Conservation (phyloP, 129 eudicot genomes). For the Mikania micrantha region DNA sequence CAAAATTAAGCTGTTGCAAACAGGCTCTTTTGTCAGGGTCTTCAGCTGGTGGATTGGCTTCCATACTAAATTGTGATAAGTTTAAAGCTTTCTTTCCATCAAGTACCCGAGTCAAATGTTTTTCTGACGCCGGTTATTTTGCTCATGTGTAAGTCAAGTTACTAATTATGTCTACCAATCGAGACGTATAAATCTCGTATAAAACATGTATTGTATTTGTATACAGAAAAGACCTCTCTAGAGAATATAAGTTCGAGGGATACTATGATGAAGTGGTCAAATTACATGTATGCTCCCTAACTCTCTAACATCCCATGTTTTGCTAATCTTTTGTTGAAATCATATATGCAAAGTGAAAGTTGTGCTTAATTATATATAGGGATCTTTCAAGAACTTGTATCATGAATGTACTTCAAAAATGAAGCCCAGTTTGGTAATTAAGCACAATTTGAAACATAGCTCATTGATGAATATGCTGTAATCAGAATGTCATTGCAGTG, state of each 20-base stretch:
- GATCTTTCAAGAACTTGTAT: conserved; percentile 27
- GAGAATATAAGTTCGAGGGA: conserved; percentile 19
- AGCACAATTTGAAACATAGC: no score
- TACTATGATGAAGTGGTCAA: conserved; percentile 14
- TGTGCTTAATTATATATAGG: conserved; percentile 26
- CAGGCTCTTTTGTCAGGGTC: conserved; percentile 40
- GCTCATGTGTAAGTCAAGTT: conserved; percentile 34
- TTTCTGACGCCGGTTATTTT: conserved; percentile 38
- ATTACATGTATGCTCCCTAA: conserved; percentile 22
- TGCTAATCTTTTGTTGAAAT: not conserved
- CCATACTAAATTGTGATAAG: conserved; percentile 33
- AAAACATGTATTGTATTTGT: not conserved
- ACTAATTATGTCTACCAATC: not conserved
- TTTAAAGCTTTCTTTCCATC: conserved; percentile 19
- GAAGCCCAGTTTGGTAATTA: conserved; percentile 26
- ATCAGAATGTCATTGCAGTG: conserved; percentile 21
- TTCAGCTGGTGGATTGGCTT: conserved; percentile 44
- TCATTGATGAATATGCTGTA: not conserved
- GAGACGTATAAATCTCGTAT: not conserved
- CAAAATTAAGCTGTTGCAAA: not conserved
- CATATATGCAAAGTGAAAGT: not conserved
- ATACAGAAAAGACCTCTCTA: conserved; percentile 25
- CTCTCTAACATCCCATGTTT: not conserved
- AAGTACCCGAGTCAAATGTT: conserved; percentile 29
- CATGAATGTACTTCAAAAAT: conserved; percentile 22